These are phyloP conservation scores for Debaryomycetaceae sp. DNA, from an alignment of 1,139 yeast species.

Conservation along the genomic window DNA sequence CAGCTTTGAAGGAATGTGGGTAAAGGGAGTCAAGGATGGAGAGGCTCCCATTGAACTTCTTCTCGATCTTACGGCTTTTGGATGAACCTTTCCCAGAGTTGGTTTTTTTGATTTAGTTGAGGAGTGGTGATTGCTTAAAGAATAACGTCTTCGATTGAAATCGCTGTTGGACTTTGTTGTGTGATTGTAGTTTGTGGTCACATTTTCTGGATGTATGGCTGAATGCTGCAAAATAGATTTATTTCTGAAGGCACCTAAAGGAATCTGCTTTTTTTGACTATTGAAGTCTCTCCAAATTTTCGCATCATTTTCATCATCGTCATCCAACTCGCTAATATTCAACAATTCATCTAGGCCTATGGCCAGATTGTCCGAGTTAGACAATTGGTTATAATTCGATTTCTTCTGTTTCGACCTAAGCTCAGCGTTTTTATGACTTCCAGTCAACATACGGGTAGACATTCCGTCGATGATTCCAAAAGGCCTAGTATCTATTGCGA, in stretches of 20 bases:
- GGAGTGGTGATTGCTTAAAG: slow-evolving; percentile 10
- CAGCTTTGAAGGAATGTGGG: slow-evolving; percentile 20
- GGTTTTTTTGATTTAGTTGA: slow-evolving; percentile 8
- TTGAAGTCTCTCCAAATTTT: slow-evolving; percentile 54
- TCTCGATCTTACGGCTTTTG: slow-evolving; percentile 7
- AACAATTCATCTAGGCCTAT: slow-evolving; percentile 80
- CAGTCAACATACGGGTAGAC: slow-evolving; percentile 69
- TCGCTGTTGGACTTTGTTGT: slow-evolving; percentile 21
- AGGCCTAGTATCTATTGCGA: slow-evolving; percentile 72
- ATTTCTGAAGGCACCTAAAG: slow-evolving; percentile 86
- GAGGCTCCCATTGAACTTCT: neutral
- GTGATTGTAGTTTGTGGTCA: slow-evolving; percentile 19
- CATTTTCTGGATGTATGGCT: slow-evolving; percentile 19
- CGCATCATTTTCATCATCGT: slow-evolving; percentile 59
- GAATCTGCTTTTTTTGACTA: slow-evolving; percentile 56
- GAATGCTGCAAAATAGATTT: slow-evolving; percentile 51
- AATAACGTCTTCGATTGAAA: slow-evolving; percentile 18
- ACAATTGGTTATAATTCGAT: slow-evolving; percentile 11
- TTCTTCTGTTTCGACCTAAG: slow-evolving; percentile 21
- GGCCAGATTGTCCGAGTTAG: slow-evolving; percentile 52
- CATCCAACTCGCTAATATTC: slow-evolving; percentile 85
- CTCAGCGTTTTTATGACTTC: slow-evolving; percentile 4
- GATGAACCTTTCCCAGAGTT: neutral
- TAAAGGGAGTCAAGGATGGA: slow-evolving; percentile 2
- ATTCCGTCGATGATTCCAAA: slow-evolving; percentile 93